Evolutionary conservation across 768 basidiomycete species (phyloP).

Genomic region (Amanita pallidorosea): DNA sequence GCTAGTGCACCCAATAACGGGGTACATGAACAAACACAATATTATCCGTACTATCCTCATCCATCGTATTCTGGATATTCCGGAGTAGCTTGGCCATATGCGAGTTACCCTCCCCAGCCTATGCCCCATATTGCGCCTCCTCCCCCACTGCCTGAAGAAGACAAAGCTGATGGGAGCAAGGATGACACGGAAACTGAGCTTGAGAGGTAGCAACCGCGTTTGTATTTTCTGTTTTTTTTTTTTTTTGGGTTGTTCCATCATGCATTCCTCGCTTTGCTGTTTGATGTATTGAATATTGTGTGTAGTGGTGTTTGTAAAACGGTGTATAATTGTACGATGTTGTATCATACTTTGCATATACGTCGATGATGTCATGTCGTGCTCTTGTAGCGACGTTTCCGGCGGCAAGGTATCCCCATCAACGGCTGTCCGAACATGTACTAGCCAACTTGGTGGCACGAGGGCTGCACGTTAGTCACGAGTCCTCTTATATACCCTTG

Average conservation of each 20-base stretch:
- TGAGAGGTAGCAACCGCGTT: neutral
- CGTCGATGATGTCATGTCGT: neutral
- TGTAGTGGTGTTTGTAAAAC: neutral
- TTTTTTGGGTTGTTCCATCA: neutral
- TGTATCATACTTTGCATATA: neutral
- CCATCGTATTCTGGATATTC: slow-evolving; percentile 4
- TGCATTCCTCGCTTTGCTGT: neutral
- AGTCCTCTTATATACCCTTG: neutral
- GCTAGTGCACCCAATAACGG: neutral
- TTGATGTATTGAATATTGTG: neutral
- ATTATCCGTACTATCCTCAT: slow-evolving; percentile 7
- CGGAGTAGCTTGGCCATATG: slow-evolving; percentile 1
- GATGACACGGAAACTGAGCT: neutral
- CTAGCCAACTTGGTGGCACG: neutral
- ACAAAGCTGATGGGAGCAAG: neutral
- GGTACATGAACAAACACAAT: slow-evolving; percentile 1
- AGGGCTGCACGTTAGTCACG: neutral
- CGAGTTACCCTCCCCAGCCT: neutral
- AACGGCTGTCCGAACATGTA: neutral
- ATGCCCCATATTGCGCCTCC: slow-evolving; percentile 2
- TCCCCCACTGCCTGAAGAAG: neutral
- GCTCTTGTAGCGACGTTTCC: neutral
- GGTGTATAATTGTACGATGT: neutral
- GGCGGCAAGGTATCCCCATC: neutral
- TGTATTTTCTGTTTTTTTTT: neutral